Evolutionary conservation across 495 filamentous ascomycete species (phyloP).

Genomic region (Penicillium steckii): DNA sequence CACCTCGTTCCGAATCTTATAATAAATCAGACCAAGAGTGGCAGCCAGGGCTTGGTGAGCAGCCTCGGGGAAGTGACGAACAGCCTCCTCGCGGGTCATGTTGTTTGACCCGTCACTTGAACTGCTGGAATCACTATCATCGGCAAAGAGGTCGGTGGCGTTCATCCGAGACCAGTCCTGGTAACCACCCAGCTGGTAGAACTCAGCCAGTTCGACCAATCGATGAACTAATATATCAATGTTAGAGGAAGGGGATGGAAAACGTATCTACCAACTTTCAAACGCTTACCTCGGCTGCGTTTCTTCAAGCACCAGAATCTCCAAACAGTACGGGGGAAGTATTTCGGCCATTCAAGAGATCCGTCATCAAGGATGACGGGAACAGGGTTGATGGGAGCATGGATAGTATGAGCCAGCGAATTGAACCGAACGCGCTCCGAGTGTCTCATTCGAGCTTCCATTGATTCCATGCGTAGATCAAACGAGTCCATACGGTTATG

Average conservation of each 20-base stretch:
- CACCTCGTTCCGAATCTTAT: slow-evolving; percentile 44
- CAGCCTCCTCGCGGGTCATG: slow-evolving; percentile 35
- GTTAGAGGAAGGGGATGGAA: background rate
- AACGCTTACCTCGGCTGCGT: slow-evolving; percentile 39
- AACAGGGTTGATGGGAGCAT: slow-evolving; percentile 39
- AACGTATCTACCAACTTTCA: slow-evolving; percentile 3
- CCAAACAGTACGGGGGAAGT: slow-evolving; percentile 43
- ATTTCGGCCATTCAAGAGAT: slow-evolving; percentile 34
- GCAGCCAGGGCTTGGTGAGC: slow-evolving; percentile 43
- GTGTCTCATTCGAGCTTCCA: slow-evolving; percentile 23
- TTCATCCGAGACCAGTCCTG: slow-evolving; percentile 40
- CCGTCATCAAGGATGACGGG: slow-evolving; percentile 37
- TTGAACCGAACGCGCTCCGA: slow-evolving; percentile 42
- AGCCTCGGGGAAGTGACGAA: slow-evolving; percentile 36
- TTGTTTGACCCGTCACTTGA: slow-evolving; percentile 33
- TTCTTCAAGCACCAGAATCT: slow-evolving; percentile 46
- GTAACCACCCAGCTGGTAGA: slow-evolving; percentile 41
- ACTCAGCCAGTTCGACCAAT: slow-evolving; percentile 41
- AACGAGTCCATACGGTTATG: slow-evolving; percentile 21
- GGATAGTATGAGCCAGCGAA: slow-evolving; percentile 37
- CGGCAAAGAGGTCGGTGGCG: slow-evolving; percentile 27
- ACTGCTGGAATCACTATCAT: slow-evolving; percentile 40
- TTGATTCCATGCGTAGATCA: slow-evolving; percentile 8
- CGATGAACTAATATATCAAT: slow-evolving; percentile 30
- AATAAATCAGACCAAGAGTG: slow-evolving; percentile 40